phyloP scores from a whole-genome alignment of 805 yeast genomes.

The Lachancea mirantina region DNA sequence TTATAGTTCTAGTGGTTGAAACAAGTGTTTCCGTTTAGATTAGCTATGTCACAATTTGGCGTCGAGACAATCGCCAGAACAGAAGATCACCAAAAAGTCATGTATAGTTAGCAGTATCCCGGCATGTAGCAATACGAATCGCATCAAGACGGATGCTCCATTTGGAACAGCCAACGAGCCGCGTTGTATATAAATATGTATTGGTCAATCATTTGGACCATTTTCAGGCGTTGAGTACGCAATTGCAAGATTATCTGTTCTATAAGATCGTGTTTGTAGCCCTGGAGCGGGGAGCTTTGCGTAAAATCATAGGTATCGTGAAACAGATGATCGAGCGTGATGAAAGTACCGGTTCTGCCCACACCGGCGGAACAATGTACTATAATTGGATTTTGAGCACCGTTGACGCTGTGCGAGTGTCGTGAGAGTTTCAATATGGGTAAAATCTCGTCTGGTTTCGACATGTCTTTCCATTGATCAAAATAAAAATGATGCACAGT shows the following conservation, averaged over 20 bases:
- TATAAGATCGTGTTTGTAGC: conserved; percentile 25
- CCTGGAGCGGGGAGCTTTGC: conserved; percentile 5
- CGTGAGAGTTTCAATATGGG: conserved; percentile 29
- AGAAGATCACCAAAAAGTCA: no score
- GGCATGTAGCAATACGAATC: no score
- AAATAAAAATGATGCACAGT: conserved; percentile 59
- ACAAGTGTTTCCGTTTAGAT: no score
- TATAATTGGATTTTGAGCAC: conserved; percentile 43
- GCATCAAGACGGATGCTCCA: no score
- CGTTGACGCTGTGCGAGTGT: conserved; percentile 26
- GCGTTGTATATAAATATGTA: conserved; percentile 30
- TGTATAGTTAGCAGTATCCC: no score
- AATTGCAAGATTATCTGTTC: conserved; percentile 30
- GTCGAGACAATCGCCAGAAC: no score
- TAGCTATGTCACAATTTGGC: no score
- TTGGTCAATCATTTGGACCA: conserved; percentile 32
- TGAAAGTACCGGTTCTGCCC: conserved; percentile 90
- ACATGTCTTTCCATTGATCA: conserved; percentile 79
- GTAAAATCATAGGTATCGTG: conserved; percentile 25
- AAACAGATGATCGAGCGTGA: conserved; percentile 39
- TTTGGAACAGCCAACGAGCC: no score
- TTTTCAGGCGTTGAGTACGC: conserved; percentile 30
- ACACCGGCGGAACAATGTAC: conserved; percentile 98
- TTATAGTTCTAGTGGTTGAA: no score
- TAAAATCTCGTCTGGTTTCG: conserved; percentile 42